Evolutionary conservation across 306 rosid species (phyloP).

Genomic region (Prunus padus): DNA sequence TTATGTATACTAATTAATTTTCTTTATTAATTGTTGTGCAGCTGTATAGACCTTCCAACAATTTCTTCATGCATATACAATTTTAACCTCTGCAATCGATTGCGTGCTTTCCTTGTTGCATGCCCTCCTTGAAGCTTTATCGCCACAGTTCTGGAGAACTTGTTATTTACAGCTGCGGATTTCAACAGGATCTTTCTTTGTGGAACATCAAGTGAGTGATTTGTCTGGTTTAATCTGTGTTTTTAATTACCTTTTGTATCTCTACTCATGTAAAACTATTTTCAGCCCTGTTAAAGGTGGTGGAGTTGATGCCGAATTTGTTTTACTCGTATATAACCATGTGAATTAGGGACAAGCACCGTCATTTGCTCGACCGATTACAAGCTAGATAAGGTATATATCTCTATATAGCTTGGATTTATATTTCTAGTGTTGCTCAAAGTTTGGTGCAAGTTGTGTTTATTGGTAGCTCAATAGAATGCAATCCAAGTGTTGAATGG

Average conservation of each 20-base stretch:
- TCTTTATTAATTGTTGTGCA: too few species aligned
- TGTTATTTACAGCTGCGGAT: conserved; percentile 32
- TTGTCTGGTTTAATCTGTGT: neutral
- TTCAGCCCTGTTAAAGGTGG: conserved; percentile 26
- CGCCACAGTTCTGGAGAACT: conserved; percentile 32
- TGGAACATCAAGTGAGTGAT: conserved; percentile 33
- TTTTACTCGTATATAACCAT: conserved; percentile 26
- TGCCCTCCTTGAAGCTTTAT: conserved; percentile 32
- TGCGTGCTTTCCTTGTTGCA: conserved; percentile 31
- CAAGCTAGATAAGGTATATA: conserved; percentile 34
- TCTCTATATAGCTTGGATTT: neutral
- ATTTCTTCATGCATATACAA: too few species aligned
- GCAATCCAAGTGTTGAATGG: too few species aligned
- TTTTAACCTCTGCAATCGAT: too few species aligned
- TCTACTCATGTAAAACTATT: neutral
- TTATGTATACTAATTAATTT: too few species aligned
- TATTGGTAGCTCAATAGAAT: too few species aligned
- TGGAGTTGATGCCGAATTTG: conserved; percentile 39
- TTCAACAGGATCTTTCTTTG: conserved; percentile 31
- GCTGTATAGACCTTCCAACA: too few species aligned
- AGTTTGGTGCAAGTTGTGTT: too few species aligned
- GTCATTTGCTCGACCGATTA: conserved; percentile 30
- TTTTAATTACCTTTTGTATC: neutral
- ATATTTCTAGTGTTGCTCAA: too few species aligned
- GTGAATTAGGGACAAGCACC: conserved; percentile 36